phyloP scores from a whole-genome alignment of 2,329 filamentous ascomycete genomes.

The Alternaria incomplexa region DNA sequence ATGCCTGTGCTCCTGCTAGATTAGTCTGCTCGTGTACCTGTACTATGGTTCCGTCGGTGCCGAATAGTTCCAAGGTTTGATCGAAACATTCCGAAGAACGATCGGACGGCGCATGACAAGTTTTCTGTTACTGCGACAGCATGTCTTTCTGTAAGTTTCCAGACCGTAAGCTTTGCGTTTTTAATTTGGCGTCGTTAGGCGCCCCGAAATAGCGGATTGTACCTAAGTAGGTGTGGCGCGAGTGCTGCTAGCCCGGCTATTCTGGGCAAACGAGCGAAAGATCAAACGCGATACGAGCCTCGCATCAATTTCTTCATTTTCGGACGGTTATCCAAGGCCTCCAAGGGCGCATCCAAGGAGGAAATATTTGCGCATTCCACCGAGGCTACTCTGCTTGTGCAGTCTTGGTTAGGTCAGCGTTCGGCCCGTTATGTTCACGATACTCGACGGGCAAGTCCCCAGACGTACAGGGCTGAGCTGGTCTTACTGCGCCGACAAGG shows the following conservation, averaged over 20 bases:
- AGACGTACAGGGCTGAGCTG: neutral
- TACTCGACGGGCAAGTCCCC: neutral
- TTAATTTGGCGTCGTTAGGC: neutral
- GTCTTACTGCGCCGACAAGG: neutral
- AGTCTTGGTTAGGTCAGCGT: neutral
- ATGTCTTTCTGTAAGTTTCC: neutral
- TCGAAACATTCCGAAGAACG: neutral
- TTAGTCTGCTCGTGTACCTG: neutral
- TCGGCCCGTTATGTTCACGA: neutral
- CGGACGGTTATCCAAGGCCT: neutral
- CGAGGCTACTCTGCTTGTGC: neutral
- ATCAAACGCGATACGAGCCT: neutral
- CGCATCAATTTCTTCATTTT: neutral
- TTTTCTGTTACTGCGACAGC: neutral
- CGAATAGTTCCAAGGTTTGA: neutral
- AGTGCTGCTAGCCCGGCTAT: neutral
- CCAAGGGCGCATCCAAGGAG: neutral
- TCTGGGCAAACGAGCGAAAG: neutral
- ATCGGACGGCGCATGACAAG: neutral
- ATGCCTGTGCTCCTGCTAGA: neutral
- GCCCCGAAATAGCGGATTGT: neutral
- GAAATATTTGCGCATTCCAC: neutral
- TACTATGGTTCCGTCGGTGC: neutral
- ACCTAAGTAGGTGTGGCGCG: neutral
- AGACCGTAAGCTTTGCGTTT: neutral